Conservation (phyloP, 805 yeast species). For the Candida arabinofermentans region DNA sequence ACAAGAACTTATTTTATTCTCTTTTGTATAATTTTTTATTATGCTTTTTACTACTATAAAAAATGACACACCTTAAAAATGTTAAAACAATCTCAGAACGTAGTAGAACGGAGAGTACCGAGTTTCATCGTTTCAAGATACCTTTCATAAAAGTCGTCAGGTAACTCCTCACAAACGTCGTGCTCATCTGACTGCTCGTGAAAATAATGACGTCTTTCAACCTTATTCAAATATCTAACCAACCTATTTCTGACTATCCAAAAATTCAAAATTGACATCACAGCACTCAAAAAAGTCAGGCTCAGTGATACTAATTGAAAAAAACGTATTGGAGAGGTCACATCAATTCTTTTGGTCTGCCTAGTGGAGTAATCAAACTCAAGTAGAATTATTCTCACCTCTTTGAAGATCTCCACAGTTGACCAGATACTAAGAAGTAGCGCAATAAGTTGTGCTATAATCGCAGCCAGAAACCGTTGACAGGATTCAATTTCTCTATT, state of each 20-base stretch:
- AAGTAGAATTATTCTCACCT: slow-evolving; percentile 7
- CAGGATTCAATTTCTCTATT: slow-evolving; percentile 21
- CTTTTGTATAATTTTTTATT: too few relatives aligned
- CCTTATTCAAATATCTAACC: slow-evolving; percentile 22
- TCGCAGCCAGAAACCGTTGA: slow-evolving; percentile 17
- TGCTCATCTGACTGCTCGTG: slow-evolving; percentile 5
- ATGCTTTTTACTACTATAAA: too few relatives aligned
- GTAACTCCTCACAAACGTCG: slow-evolving; percentile 5
- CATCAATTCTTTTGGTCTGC: slow-evolving; percentile 12
- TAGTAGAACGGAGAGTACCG: too few relatives aligned
- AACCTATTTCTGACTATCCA: slow-evolving; percentile 22
- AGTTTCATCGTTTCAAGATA: slow-evolving; percentile 16
- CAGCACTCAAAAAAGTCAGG: slow-evolving; percentile 16
- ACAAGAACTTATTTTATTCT: too few relatives aligned
- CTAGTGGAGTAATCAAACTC: slow-evolving; percentile 13
- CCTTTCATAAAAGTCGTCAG: slow-evolving; percentile 18
- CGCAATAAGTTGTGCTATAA: slow-evolving; percentile 17
- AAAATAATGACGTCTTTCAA: slow-evolving; percentile 16
- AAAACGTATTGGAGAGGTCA: slow-evolving; percentile 16
- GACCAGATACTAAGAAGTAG: slow-evolving; percentile 21
- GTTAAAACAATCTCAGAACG: too few relatives aligned
- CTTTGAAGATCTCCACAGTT: slow-evolving; percentile 12
- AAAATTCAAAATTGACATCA: slow-evolving; percentile 20
- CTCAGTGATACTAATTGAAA: slow-evolving; percentile 24
- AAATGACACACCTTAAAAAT: too few relatives aligned